A percentile compares a stretch with the other conserved stretches of the same genome.
Conservation (phyloP, 1,139 yeast species). For the Yarrowia galli region DNA sequence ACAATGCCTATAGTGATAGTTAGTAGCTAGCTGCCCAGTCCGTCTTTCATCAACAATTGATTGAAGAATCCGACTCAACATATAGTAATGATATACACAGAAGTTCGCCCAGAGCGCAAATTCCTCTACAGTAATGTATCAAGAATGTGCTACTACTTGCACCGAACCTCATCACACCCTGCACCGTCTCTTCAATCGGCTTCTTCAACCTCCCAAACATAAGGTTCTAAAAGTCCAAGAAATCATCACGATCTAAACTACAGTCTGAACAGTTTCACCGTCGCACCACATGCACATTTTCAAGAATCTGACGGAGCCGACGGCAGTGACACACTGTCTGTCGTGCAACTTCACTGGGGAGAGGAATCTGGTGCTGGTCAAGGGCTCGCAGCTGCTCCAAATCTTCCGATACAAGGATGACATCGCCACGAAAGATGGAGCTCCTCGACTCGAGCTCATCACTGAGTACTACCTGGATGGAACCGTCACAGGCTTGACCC, state of each 20-base stretch:
- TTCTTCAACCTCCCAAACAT: conserved; percentile 19
- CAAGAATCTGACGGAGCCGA: conserved; percentile 80
- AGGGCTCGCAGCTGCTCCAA: conserved; percentile 71
- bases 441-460: conserved; percentile 59
- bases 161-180: too few relatives aligned
- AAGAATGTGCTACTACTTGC: too few relatives aligned
- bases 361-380: conserved; percentile 70
- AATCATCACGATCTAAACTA: conserved; percentile 24
- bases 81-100: too few relatives aligned
- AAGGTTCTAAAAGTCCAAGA: conserved; percentile 24
- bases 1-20: too few relatives aligned
- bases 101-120: too few relatives aligned
- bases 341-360: conserved; percentile 67
- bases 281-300: conserved; percentile 72
- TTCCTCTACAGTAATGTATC: too few relatives aligned
- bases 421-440: conserved; percentile 41
- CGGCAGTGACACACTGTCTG: conserved; percentile 70
- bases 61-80: too few relatives aligned
- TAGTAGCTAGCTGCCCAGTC: too few relatives aligned
- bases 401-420: conserved; percentile 56
- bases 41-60: too few relatives aligned
- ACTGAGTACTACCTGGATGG: conserved; percentile 79
- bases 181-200: neutral
- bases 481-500: conserved; percentile 63
- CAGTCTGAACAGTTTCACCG: neutral